phyloP scores from a whole-genome alignment of 2,329 filamentous ascomycete genomes.

The Anthostomella pinea region DNA sequence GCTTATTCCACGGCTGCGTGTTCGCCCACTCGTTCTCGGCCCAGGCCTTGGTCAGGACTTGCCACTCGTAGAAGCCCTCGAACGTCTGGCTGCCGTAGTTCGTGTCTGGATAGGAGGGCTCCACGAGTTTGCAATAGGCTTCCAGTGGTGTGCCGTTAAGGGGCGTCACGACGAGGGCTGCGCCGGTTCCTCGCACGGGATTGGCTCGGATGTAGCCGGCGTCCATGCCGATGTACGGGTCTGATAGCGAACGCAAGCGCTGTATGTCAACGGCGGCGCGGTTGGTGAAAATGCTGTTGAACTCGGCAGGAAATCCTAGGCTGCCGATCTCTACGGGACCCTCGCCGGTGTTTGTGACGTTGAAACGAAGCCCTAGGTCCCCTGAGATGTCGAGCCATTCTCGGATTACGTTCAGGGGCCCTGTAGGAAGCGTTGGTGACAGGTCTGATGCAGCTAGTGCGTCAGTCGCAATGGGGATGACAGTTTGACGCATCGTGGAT shows the following conservation, averaged over 20 bases:
- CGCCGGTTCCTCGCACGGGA: constrained; percentile 49
- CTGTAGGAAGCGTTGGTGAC: constrained; percentile 37
- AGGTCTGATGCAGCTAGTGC: constrained; percentile 40
- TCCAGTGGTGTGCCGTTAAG: constrained; percentile 48
- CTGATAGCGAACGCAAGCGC: constrained; percentile 50
- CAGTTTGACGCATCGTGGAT: constrained; percentile 37
- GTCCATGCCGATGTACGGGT: constrained; percentile 59
- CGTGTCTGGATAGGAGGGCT: constrained; percentile 38
- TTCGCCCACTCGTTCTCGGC: constrained; percentile 54
- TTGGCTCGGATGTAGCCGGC: constrained; percentile 55
- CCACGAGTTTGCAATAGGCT: constrained; percentile 51
- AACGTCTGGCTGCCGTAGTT: constrained; percentile 53
- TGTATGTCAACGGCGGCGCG: constrained; percentile 47
- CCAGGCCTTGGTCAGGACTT: constrained; percentile 51
- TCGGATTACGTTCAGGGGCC: constrained; percentile 46
- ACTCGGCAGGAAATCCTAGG: constrained; percentile 57
- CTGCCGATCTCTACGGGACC: constrained; percentile 50
- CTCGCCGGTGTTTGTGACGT: constrained; percentile 42
- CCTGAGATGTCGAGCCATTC: constrained; percentile 48
- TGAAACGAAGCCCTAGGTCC: constrained; percentile 52
- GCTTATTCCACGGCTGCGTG: constrained; percentile 52
- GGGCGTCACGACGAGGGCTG: constrained; percentile 53
- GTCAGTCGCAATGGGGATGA: constrained; percentile 28
- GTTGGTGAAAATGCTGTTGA: constrained; percentile 60
- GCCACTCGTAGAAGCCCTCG: constrained; percentile 61